A percentile compares a stretch with the other conserved stretches of the same genome.
phyloP scores from a whole-genome alignment of 2,329 filamentous ascomycete genomes.

The Nigrospora osmanthi region DNA sequence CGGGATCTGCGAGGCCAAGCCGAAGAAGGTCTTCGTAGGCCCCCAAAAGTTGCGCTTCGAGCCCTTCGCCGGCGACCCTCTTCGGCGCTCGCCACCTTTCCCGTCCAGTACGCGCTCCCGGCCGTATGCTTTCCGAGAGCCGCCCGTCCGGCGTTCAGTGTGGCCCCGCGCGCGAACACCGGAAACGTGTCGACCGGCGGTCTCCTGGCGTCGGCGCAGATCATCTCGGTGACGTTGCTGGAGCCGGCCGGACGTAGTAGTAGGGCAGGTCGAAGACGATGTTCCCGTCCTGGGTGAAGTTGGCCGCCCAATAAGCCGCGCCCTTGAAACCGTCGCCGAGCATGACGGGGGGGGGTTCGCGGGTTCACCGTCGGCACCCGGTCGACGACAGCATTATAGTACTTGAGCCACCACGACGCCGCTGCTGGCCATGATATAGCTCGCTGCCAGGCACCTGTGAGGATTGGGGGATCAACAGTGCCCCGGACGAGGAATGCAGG shows the following conservation, averaged over 20 bases:
- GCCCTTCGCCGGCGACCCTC: not conserved
- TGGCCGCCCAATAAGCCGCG: not conserved
- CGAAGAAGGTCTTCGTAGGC: not conserved
- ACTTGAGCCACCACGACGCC: not conserved
- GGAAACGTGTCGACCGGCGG: not conserved
- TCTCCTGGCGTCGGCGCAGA: not conserved
- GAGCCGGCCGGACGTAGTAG: not conserved
- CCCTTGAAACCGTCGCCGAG: constrained; percentile 1
- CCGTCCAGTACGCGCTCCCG: constrained; percentile 1
- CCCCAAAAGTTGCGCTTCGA: not conserved
- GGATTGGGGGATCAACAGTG: too few species aligned
- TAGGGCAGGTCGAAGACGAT: constrained; percentile 1
- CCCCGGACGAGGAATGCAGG: too few species aligned
- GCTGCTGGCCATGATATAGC: not conserved
- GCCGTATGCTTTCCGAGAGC: not conserved
- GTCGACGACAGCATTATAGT: not conserved
- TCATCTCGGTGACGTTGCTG: not conserved
- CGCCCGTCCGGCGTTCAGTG: not conserved
- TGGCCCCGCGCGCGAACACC: not conserved
- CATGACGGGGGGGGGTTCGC: not conserved
- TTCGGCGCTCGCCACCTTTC: not conserved
- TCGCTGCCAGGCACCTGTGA: not conserved
- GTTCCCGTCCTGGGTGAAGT: not conserved
- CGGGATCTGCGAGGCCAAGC: not conserved
- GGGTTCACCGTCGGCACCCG: not conserved